phyloP scores from a whole-genome alignment of 1,284 basidiomycete species.

The Naganishia cerealis region DNA sequence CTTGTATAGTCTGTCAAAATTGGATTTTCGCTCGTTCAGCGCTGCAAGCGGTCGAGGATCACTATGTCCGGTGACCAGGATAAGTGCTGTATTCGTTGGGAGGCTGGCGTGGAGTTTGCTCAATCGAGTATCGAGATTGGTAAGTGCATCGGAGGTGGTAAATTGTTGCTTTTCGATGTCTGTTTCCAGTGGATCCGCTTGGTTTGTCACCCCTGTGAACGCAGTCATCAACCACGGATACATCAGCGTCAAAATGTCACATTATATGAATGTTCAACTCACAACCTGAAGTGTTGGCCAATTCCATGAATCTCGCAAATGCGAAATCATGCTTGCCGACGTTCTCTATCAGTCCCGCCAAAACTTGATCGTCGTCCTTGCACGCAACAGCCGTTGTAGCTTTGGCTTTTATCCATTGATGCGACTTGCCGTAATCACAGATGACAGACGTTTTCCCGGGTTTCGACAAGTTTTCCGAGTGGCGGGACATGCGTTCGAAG shows the following conservation, averaged over 20 bases:
- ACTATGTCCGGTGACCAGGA: slow-evolving; percentile 81
- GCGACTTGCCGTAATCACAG: slow-evolving; percentile 79
- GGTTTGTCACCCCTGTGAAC: slow-evolving; percentile 16
- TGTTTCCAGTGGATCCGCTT: slow-evolving; percentile 11
- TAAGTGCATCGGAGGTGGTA: slow-evolving; percentile 40
- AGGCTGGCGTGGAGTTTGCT: slow-evolving; percentile 65
- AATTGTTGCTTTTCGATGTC: slow-evolving; percentile 11
- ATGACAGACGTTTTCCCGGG: slow-evolving; percentile 65
- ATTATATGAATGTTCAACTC: slow-evolving; percentile 21
- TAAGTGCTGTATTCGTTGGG: slow-evolving; percentile 72
- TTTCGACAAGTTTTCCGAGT: slow-evolving; percentile 45
- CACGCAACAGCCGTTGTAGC: slow-evolving; percentile 73
- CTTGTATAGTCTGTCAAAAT: slow-evolving; percentile 70
- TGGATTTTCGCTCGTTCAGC: slow-evolving; percentile 66
- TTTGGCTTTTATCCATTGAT: slow-evolving; percentile 75
- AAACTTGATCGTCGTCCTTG: slow-evolving; percentile 65
- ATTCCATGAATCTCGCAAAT: slow-evolving; percentile 75
- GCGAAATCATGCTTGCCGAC: slow-evolving; percentile 71
- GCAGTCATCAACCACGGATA: not conserved
- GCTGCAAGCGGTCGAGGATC: slow-evolving; percentile 75
- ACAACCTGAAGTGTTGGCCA: slow-evolving; percentile 77
- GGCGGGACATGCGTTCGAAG: slow-evolving; percentile 74
- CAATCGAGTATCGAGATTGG: slow-evolving; percentile 64
- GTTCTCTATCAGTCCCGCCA: slow-evolving; percentile 64
- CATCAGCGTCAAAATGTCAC: not conserved